Base-by-base conservation (phyloP, 1,284 basidiomycete genomes). In the Sanguinoderma infundibulare region DNA sequence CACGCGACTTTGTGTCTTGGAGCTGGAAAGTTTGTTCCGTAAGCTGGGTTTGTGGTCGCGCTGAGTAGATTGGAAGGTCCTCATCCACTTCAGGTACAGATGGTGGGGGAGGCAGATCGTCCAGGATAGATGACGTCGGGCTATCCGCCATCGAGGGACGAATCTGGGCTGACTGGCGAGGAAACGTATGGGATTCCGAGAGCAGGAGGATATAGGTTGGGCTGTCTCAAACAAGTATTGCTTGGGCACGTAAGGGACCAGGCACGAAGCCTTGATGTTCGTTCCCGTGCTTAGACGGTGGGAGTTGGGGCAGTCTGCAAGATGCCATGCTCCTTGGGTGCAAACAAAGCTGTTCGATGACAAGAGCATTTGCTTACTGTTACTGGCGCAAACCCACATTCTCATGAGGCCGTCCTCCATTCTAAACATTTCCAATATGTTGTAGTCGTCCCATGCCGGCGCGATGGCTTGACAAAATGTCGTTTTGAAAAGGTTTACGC, bases 1-100 rank as follows among this genome's bases (percentile, higher is more conserved):
- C 55, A 32, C 63, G 72, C 20, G 76, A 78, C 47, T 82, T 81
- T 49, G 69, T 62, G 51, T 74, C 77, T 55, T 83, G 76, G 8
- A 85, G 73, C 10, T 74, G 73, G 57, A 72, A 72, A 22, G 61
- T 66, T 60, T 81, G 75, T 39, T 76, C 71, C 6, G 74, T 65
- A 34, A 49, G 46, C 26, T 60, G 54, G 8, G 46, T 14, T 40
- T 55, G 60, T 3, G 50, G 32, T 20, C 55, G 50, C 44, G 53
- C 26, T 26, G 49, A 62, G 44, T 69, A 69, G 20, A 46, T 61
- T 10, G 68, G 68, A n/a, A 56, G 57, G 32, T 55, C 60, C 32
- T 49, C 26, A 36, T 61, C 58, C 3, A 34, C 36, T 15, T 62
- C 60, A 5, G 53, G 10, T 28, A 35, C 57, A 14, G 57, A 32